Conservation (phyloP, 257 asterid species). For the Solanum sejunctum region DNA sequence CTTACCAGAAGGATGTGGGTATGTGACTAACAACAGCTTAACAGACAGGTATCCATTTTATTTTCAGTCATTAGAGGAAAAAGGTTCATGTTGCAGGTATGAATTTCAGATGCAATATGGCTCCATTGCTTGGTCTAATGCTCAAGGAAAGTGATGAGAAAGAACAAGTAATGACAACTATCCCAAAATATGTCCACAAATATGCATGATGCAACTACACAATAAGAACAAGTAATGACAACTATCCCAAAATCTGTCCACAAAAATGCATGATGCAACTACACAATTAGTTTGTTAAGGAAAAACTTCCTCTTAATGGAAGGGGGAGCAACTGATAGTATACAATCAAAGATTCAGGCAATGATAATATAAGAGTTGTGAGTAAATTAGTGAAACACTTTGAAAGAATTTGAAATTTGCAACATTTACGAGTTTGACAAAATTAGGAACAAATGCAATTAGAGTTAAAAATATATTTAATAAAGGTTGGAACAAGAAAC, state of each 20-base stretch:
- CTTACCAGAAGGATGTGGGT: too few relatives aligned
- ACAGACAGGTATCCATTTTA: background rate
- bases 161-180: background rate
- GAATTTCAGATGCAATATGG: slow-evolving; percentile 71
- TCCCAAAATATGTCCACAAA: background rate
- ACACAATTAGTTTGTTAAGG: background rate
- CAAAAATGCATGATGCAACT: background rate
- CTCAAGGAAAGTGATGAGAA: background rate
- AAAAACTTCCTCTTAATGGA: background rate
- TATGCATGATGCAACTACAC: background rate
- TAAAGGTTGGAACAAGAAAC: too few relatives aligned
- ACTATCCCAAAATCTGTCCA: background rate
- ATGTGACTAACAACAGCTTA: background rate
- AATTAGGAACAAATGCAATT: too few relatives aligned
- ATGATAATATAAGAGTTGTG: too few relatives aligned
- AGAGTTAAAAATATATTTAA: too few relatives aligned
- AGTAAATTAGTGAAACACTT: too few relatives aligned
- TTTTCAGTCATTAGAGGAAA: slow-evolving; percentile 9
- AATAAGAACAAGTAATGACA: background rate
- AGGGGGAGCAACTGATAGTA: background rate
- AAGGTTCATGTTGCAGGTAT: slow-evolving; percentile 58
- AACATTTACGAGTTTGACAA: too few relatives aligned
- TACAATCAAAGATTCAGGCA: too few relatives aligned
- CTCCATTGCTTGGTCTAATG: slow-evolving; percentile 32
- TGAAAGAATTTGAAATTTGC: too few relatives aligned